These are phyloP conservation scores for Exophiala xenobiotica DNA, from an alignment of 2,329 filamentous ascomycete genomes.

Conservation along the genomic window DNA sequence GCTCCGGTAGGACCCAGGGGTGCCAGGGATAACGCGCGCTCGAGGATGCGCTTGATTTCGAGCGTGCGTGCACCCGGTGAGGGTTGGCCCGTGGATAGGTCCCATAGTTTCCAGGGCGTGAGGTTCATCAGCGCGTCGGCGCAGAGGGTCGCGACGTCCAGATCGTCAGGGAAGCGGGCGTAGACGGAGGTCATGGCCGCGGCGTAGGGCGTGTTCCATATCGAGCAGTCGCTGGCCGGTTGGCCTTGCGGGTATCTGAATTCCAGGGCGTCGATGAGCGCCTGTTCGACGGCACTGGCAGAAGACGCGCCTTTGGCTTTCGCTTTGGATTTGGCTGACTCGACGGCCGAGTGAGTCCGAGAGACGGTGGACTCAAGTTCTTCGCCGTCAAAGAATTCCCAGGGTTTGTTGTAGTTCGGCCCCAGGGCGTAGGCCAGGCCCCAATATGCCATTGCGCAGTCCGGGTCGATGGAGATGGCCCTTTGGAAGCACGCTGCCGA, in stretches of 20 bases:
- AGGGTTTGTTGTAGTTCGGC: conserved; percentile 78
- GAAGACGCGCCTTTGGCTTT: too few relatives aligned
- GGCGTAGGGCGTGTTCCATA: conserved; percentile 62
- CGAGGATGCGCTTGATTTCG: conserved; percentile 59
- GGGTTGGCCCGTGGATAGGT: conserved; percentile 58
- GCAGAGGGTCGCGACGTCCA: conserved; percentile 64
- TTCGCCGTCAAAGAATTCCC: conserved; percentile 65
- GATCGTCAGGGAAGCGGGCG: conserved; percentile 52
- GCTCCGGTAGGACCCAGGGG: too few relatives aligned
- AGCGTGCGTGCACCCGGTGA: conserved; percentile 55
- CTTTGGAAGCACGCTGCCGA: conserved; percentile 39
- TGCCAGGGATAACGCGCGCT: conserved; percentile 55
- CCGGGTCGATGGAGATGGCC: conserved; percentile 36
- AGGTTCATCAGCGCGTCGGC: conserved; percentile 66
- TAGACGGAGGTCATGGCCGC: conserved; percentile 61
- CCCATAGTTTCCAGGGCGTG: conserved; percentile 65
- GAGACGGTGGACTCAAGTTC: conserved; percentile 50
- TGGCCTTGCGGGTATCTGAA: conserved; percentile 59
- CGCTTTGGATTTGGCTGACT: conserved; percentile 44
- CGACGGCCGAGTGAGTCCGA: conserved; percentile 22
- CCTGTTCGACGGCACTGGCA: conserved; percentile 56
- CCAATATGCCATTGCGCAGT: conserved; percentile 44
- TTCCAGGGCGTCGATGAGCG: conserved; percentile 62
- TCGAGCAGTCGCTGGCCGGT: conserved; percentile 50
- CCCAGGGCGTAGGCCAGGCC: conserved; percentile 63